A percentile compares a stretch with the other conserved stretches of the same genome.
Evolutionary conservation across 495 filamentous ascomycete species (phyloP).

Genomic region (Melanomma pulvis-pyrius): DNA sequence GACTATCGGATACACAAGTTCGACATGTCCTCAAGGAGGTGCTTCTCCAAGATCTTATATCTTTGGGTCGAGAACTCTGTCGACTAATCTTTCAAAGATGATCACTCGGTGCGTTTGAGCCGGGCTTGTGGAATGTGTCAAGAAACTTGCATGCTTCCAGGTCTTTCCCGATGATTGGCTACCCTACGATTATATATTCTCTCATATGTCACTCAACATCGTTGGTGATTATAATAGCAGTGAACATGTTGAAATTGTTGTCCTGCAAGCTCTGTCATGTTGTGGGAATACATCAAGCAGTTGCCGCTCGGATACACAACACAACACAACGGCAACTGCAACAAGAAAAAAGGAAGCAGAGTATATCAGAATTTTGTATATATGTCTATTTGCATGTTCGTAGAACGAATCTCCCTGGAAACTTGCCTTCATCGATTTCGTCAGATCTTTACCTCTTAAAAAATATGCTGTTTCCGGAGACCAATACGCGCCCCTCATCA

Average conservation of each 20-base stretch:
- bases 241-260: conserved; percentile 44
- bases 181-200: conserved; percentile 43
- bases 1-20: background rate
- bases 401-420: too few species aligned
- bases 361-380: too few species aligned
- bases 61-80: conserved; percentile 40
- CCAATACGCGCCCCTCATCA: too few species aligned
- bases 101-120: background rate
- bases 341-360: too few species aligned
- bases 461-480: too few species aligned
- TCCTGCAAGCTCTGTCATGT: conserved; percentile 44
- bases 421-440: too few species aligned
- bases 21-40: conserved; percentile 40
- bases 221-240: conserved; percentile 39
- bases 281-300: too few species aligned
- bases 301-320: too few species aligned
- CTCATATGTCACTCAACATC: conserved; percentile 43
- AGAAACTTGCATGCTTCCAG: background rate
- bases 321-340: too few species aligned
- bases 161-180: conserved; percentile 43
- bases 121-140: background rate
- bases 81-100: conserved; percentile 40
- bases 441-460: too few species aligned
- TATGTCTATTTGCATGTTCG: too few species aligned
- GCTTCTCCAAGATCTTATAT: conserved; percentile 37